Percentiles rank a stretch among this genome's conserved stretches.
phyloP scores from a whole-genome alignment of 139 green algal genomes.

The Chloropicon primus region DNA sequence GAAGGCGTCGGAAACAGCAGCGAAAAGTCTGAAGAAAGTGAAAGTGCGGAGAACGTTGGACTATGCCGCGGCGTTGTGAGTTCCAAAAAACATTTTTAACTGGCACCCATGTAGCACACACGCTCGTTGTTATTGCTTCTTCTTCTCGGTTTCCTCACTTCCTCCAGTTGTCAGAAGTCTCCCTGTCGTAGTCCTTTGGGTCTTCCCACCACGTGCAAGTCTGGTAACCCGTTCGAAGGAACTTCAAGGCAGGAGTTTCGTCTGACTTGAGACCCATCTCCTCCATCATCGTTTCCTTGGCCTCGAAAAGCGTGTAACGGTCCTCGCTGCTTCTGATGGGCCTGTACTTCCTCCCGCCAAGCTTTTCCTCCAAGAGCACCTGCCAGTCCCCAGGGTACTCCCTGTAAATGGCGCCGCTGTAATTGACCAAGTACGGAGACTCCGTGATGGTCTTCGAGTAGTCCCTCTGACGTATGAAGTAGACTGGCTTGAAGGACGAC shows the following conservation, averaged over 20 bases:
- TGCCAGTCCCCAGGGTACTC: constrained; percentile 87
- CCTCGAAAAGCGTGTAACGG: background rate
- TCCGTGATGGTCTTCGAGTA: constrained; percentile 55
- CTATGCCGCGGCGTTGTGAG: background rate
- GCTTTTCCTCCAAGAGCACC: constrained; percentile 22
- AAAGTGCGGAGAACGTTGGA: background rate
- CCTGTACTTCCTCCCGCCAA: background rate
- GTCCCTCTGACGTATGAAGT: constrained; percentile 66
- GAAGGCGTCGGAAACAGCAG: background rate
- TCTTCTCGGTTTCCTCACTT: background rate
- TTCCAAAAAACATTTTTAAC: background rate
- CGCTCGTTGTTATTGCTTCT: background rate
- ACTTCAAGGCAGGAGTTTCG: background rate
- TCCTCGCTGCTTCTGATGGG: background rate
- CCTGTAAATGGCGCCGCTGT: constrained; percentile 72
- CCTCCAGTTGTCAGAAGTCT: background rate
- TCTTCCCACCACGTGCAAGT: background rate
- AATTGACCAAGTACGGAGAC: constrained; percentile 83
- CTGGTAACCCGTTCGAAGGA: background rate
- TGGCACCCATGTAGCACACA: too few relatives aligned
- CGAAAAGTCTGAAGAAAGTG: background rate
- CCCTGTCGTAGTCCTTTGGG: background rate
- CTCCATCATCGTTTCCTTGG: background rate
- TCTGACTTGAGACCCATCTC: background rate
- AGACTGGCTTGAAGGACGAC: constrained; percentile 56